phyloP scores from a whole-genome alignment of 805 yeast genomes.

The Yamadazyma sp. region DNA sequence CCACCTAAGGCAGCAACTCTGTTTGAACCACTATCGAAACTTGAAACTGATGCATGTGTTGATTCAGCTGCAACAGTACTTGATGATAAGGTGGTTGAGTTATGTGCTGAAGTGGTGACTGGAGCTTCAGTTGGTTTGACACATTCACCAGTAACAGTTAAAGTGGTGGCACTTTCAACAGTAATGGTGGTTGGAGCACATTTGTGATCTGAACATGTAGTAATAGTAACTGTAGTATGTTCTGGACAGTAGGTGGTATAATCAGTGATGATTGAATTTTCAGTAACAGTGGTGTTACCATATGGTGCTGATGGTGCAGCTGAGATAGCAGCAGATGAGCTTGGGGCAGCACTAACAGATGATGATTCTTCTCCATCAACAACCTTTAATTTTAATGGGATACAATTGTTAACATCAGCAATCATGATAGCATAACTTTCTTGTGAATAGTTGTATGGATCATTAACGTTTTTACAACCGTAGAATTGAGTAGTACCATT shows the following conservation, averaged over 20 bases:
- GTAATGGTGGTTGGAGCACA: conserved; percentile 27
- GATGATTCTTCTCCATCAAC: conserved; percentile 5
- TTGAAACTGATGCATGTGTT: conserved; percentile 3
- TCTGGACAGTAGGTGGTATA: conserved; percentile 38
- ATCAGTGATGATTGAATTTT: conserved; percentile 28
- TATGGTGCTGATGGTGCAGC: conserved; percentile 25
- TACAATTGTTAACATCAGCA: conserved; percentile 7
- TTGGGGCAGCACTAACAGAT: conserved; percentile 1
- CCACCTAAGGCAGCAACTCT: conserved; percentile 10
- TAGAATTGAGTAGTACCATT: conserved; percentile 19
- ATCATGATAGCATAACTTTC: conserved; percentile 14
- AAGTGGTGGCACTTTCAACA: conserved; percentile 29
- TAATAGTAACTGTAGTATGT: conserved; percentile 30
- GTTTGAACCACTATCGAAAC: conserved; percentile 9
- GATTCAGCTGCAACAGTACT: conserved; percentile 5
- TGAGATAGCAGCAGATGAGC: conserved; percentile 5
- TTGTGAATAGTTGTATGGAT: conserved; percentile 26
- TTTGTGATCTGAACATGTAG: conserved; percentile 24
- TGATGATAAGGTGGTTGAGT: not conserved
- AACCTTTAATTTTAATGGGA: conserved; percentile 8
- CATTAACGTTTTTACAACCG: conserved; percentile 26
- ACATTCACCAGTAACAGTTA: conserved; percentile 32
- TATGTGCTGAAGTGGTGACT: conserved; percentile 17
- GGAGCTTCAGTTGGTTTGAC: conserved; percentile 21
- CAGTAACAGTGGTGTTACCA: conserved; percentile 24